A percentile compares a stretch with the other conserved stretches of the same genome.
Conservation (phyloP, 2,329 filamentous ascomycete species). For the Gnomoniopsis sp. region DNA sequence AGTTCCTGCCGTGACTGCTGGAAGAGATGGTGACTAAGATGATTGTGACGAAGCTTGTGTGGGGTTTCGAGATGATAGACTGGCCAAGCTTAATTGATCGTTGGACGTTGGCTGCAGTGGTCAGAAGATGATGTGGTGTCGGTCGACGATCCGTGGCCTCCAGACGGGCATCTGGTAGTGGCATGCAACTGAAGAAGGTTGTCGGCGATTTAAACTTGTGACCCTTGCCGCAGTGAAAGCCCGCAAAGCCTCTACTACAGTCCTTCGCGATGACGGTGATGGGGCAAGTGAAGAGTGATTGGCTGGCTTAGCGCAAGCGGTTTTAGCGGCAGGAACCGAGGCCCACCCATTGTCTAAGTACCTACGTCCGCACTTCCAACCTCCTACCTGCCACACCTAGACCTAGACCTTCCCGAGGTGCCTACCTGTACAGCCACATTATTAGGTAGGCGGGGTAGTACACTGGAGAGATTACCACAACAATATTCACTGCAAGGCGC, state of each 20-base stretch:
- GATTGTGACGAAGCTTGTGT: no score
- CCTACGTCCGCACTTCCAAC: no score
- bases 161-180: not conserved
- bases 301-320: not conserved
- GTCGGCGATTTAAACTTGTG: not conserved
- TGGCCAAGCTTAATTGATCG: not conserved
- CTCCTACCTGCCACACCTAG: no score
- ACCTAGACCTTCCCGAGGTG: no score
- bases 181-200: not conserved
- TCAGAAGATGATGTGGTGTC: not conserved
- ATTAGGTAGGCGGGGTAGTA: no score
- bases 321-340: no score
- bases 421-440: no score
- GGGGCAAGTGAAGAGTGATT: not conserved
- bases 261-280: not conserved
- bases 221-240: not conserved
- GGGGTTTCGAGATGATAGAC: no score
- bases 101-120: not conserved
- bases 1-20: not conserved
- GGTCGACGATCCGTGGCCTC: not conserved
- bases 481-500: no score
- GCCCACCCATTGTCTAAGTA: not conserved
- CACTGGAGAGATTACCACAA: no score
- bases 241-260: not conserved
- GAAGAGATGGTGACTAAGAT: not conserved